Evolutionary conservation across 129 eudicot genomes (phyloP), one percentile per base, ranked within the genome.

Genomic region (Flaveria sonorensis): DNA sequence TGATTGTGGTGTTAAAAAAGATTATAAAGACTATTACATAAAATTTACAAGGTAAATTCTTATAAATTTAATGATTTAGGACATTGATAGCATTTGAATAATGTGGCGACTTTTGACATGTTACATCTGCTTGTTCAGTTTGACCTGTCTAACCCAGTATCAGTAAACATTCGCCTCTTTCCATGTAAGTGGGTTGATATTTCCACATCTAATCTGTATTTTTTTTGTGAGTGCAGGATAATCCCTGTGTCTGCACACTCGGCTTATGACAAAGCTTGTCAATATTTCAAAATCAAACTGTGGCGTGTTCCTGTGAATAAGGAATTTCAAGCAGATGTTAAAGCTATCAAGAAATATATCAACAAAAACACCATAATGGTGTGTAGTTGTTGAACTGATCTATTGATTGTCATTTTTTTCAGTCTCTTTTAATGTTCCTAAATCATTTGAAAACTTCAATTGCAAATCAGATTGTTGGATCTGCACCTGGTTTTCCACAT

Each of bases 401-500:
- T 51, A 69, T 43, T 53, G 32, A 61, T 52, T 72, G 53, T 61
- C 52, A 43, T 73, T n/a, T 70, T 61, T 53, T 67, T 15, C 36
- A 2, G 63, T 76, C 62, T 70, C 67, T 55, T 23, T 59, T 24
- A 28, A 52, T 75, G 28, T 45, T 2, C 15, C n/a, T 19, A 63
- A 43, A 15, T 61, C 62, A 66, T 43, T 19, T 6, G 56, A 26
- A 18, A 68, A 14, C 32, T 45, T 12, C 40, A 18, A 16, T 60
- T 20, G 63, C 73, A 21, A 61, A 73, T 73, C 89, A 95, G 99
- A 89, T 95, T 89, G 97, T 95, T 85, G 99, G 97, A 88, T 95
- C 99, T 16, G 94, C 97, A 53, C 99, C 99, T 83, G 99, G 99
- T 67, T 95, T 81, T 83, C 99, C 99, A 66, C 99, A 95, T 86